These are phyloP conservation scores for Corymbia citriodora DNA, from an alignment of 441 rosid genomes.

Conservation along the genomic window DNA sequence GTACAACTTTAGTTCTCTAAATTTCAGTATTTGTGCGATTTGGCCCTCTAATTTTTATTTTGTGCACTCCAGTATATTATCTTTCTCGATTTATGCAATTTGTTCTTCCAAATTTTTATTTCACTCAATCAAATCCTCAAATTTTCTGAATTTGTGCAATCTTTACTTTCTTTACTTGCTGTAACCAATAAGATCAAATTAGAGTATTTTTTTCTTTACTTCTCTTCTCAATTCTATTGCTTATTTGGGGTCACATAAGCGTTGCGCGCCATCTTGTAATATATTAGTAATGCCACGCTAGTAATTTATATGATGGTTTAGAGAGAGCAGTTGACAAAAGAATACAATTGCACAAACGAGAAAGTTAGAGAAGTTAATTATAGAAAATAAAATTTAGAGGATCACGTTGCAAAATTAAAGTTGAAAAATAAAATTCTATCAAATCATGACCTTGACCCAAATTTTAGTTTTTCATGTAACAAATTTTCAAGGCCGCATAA, in stretches of 20 bases:
- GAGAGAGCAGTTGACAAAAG: not conserved
- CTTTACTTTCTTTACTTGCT: not conserved
- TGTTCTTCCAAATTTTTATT: not conserved
- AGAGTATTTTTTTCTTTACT: not conserved
- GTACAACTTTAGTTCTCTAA: not conserved
- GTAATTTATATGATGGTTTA: not conserved
- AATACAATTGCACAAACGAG: not conserved
- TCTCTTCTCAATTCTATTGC: not conserved
- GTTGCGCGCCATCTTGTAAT: not conserved
- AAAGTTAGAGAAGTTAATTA: not conserved
- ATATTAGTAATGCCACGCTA: not conserved
- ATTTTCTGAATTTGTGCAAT: not conserved
- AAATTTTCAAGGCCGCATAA: not conserved
- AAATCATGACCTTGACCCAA: not conserved
- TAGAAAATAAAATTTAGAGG: not conserved
- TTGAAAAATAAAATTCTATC: not conserved
- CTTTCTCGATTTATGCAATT: not conserved
- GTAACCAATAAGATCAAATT: not conserved
- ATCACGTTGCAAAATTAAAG: not conserved
- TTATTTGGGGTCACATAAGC: not conserved
- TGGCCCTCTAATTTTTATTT: too few relatives aligned
- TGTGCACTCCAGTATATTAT: not conserved
- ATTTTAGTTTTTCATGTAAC: not conserved
- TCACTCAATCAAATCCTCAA: not conserved
- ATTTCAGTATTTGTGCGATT: not conserved